A percentile compares a stretch with the other conserved stretches of the same genome.
phyloP scores from a whole-genome alignment of 2,329 filamentous ascomycete species.

The Talaromyces sp. region DNA sequence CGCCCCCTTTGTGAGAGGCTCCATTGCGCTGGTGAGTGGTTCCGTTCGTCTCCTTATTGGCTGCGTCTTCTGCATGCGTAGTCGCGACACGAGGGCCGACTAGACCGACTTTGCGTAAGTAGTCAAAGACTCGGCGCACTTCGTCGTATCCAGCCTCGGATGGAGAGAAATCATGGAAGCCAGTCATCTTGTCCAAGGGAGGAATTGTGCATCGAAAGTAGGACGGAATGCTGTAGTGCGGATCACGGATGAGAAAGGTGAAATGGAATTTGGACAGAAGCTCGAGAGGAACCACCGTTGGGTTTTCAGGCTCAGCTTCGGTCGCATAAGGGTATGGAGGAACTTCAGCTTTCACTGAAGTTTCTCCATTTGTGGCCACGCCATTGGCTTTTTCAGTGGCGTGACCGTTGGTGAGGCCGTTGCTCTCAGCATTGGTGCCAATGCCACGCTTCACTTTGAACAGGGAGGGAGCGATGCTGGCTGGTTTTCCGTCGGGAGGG shows the following conservation, averaged over 20 bases:
- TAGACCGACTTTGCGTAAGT: constrained; percentile 65
- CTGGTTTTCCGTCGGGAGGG: constrained; percentile 66
- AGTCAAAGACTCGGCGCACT: constrained; percentile 83
- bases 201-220: constrained; percentile 94
- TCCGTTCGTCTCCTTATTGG: constrained; percentile 24
- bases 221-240: constrained; percentile 84
- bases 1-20: constrained; percentile 27
- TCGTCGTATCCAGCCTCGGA: constrained; percentile 88
- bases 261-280: constrained; percentile 82
- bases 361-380: constrained; percentile 28
- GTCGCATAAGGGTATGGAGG: constrained; percentile 60
- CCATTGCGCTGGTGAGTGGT: constrained; percentile 24
- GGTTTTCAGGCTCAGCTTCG: constrained; percentile 67
- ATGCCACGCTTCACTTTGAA: constrained; percentile 58
- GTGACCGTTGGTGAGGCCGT: constrained; percentile 20
- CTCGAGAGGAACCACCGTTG: constrained; percentile 75
- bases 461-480: constrained; percentile 77
- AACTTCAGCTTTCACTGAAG: constrained; percentile 25
- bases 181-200: constrained; percentile 76
- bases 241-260: constrained; percentile 94
- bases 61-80: constrained; percentile 18
- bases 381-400: constrained; percentile 18
- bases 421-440: constrained; percentile 45
- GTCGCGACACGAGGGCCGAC: constrained; percentile 67
- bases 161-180: constrained; percentile 83